Evolutionary conservation across 331 rosid species (phyloP).

Genomic region (Dryas integrifolia): DNA sequence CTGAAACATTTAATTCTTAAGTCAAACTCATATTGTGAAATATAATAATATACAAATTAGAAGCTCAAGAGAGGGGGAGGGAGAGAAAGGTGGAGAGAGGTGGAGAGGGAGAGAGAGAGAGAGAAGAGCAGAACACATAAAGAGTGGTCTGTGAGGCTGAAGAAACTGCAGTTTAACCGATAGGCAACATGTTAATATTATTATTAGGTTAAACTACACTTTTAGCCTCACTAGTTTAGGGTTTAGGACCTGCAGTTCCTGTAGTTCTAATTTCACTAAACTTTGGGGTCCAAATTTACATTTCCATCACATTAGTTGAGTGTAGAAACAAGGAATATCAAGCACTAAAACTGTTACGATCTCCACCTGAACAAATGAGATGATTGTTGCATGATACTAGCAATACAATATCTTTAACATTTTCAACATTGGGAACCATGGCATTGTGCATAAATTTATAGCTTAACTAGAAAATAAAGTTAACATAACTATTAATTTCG

Average conservation of each 20-base stretch:
- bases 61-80: neutral
- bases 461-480: neutral
- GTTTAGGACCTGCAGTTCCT: too few relatives aligned
- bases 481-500: neutral
- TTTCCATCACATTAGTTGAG: neutral
- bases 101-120: neutral
- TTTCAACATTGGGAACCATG: neutral
- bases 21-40: constrained; percentile 4
- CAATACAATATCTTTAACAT: neutral
- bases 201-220: neutral
- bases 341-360: neutral
- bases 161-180: neutral
- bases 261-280: too few relatives aligned
- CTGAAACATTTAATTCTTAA: constrained; percentile 43
- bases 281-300: neutral
- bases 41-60: neutral
- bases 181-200: neutral
- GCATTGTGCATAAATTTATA: neutral
- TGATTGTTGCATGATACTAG: neutral
- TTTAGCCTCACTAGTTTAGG: neutral
- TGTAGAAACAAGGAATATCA: neutral
- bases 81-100: neutral
- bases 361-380: constrained; percentile 7
- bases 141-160: neutral
- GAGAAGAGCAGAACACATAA: neutral